Evolutionary conservation across 345 rosid genomes (phyloP), one percentile per base, ranked within the genome.

Genomic region (Ceriops decandra): DNA sequence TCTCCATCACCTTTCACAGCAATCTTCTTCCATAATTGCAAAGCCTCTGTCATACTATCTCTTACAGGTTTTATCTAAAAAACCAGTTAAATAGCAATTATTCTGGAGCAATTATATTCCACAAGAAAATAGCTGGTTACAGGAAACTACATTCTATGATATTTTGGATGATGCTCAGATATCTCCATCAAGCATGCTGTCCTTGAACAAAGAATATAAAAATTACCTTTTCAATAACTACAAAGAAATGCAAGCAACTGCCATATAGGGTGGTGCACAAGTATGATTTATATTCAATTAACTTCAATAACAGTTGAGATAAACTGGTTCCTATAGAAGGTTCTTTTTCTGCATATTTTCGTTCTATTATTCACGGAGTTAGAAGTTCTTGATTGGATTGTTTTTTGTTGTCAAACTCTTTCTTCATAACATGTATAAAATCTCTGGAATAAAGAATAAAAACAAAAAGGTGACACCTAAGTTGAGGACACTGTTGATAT

Each of bases 31-130:
- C 98, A 95, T 52, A 86, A 66, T 69, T 86, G 97, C 87, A 92
- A 66, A 52, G 99, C 97, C 82, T 95, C 99, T 62, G 84, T 86
- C 86, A 92, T 86, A 80, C 92, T 86, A 73, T 95, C 99, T 79
- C 99, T 91, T 27, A 79, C 98, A 42, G 98, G 98, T 76, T 92
- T 95, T 66, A 95, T 88, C 99, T 92, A 87, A 69, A 67, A 71
- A 72, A 76, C 74, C 73, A 77, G 77, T 42, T 62, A 17, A 65
- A 13, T 58, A 42, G 60, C 49, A 65, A 70, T 71, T 53, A 66
- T 60, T 68, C 38, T 20, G 47, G 60, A 51, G 63, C 7, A 54
- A 42, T 64, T 11, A 68, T 62, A 20, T 49, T 64, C 63, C 65
- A 22, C 16, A 61, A 22, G 70, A 68, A n/a, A 62, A 32, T 10